Conservation (phyloP, 140 eudicot species). For the Bidens hawaiensis region DNA sequence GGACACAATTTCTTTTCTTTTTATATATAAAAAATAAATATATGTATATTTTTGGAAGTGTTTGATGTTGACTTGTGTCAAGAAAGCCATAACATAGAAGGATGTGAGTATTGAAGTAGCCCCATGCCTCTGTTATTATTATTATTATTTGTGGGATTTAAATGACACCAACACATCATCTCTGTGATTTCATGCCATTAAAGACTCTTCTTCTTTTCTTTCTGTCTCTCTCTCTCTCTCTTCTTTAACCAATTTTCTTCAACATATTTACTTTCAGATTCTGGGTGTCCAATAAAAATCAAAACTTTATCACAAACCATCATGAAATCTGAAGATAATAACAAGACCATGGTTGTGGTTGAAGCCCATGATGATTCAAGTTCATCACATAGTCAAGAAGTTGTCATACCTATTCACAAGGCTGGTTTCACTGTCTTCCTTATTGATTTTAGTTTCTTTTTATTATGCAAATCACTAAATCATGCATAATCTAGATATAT, state of each 20-base stretch:
- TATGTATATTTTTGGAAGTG: too few species aligned
- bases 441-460: constrained; percentile 14
- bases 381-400: constrained; percentile 28
- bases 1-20: too few species aligned
- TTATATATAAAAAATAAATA: too few species aligned
- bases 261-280: constrained; percentile 15
- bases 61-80: constrained; percentile 11
- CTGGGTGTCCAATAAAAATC: constrained; percentile 16
- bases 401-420: constrained; percentile 38
- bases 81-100: constrained; percentile 16
- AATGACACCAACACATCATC: constrained; percentile 33
- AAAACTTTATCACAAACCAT: constrained; percentile 24
- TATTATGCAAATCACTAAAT: constrained; percentile 1
- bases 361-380: constrained; percentile 19
- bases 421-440: constrained; percentile 21
- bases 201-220: too few species aligned
- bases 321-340: constrained; percentile 31
- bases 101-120: too few species aligned
- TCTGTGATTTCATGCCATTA: constrained; percentile 25
- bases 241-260: constrained; percentile 6
- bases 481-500: constrained; percentile 4
- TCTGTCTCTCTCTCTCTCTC: constrained; percentile 19
- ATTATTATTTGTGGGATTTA: too few species aligned
- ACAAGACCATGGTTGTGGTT: constrained; percentile 12
- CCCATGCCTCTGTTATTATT: too few species aligned